phyloP scores from a whole-genome alignment of 2,329 filamentous ascomycete genomes.

The Dothiorella sarmentorum region DNA sequence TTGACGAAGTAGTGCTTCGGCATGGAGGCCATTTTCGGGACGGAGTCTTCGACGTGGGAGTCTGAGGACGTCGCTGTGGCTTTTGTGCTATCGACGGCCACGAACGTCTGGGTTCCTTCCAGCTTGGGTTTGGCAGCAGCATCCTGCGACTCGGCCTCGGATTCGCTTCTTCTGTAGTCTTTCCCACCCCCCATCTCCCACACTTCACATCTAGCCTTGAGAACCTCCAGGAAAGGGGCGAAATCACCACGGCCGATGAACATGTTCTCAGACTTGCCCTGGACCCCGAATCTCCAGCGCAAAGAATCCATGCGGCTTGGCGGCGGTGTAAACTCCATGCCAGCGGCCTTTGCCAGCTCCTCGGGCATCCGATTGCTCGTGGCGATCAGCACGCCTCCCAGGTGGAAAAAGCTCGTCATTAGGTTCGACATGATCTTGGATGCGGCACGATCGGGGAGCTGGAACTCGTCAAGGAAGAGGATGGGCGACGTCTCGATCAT shows the following conservation, averaged over 20 bases:
- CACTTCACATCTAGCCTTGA: constrained; percentile 75
- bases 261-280: constrained; percentile 32
- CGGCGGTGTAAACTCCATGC: constrained; percentile 62
- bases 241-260: constrained; percentile 61
- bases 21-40: constrained; percentile 24
- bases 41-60: constrained; percentile 18
- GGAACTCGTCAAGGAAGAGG: constrained; percentile 78
- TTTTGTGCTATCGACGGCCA: neutral
- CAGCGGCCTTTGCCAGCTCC: constrained; percentile 71
- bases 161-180: constrained; percentile 61
- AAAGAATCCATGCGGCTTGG: constrained; percentile 51
- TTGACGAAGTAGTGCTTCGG: constrained; percentile 37
- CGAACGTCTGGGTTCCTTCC: neutral
- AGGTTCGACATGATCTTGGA: constrained; percentile 77
- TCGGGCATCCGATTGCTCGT: constrained; percentile 83
- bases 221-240: constrained; percentile 68
- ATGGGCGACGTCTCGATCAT: constrained; percentile 72
- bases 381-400: constrained; percentile 75
- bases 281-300: constrained; percentile 46
- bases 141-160: neutral
- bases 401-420: constrained; percentile 75
- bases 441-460: constrained; percentile 72
- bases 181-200: constrained; percentile 77
- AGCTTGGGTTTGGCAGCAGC: neutral
- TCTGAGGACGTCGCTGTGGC: neutral